phyloP scores from a whole-genome alignment of 176 grass and related monocot genomes.

The Rhynchospora breviuscula region DNA sequence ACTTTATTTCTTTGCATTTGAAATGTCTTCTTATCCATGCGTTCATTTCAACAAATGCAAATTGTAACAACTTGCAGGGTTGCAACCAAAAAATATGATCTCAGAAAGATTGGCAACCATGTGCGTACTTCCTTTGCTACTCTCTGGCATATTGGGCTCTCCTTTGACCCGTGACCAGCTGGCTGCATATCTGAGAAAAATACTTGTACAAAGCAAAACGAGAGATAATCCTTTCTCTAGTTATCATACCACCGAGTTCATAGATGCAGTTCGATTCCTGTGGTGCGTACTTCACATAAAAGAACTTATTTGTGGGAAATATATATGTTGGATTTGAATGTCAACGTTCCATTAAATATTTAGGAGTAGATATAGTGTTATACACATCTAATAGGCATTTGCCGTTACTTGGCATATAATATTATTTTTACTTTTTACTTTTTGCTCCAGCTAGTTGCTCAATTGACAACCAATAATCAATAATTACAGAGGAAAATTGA shows the following conservation, averaged over 20 bases:
- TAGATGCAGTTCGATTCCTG: conserved; percentile 80
- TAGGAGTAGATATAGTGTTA: not conserved
- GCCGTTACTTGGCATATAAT: not conserved
- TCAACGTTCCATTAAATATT: not conserved
- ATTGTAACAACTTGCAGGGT: conserved; percentile 42
- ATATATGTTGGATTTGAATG: not conserved
- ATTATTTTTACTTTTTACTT: not conserved
- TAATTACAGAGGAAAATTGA: not conserved
- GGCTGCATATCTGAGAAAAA: conserved; percentile 79
- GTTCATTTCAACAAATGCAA: not conserved
- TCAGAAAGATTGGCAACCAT: conserved; percentile 65
- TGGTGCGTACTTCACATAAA: conserved; percentile 45
- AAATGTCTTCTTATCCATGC: not conserved
- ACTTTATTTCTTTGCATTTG: not conserved
- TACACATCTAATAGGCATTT: not conserved
- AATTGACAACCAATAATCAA: conserved; percentile 1
- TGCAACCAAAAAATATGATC: conserved; percentile 65
- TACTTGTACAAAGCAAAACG: conserved; percentile 55
- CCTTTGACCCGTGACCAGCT: conserved; percentile 48
- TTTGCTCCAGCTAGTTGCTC: not conserved
- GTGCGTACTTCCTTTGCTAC: conserved; percentile 80
- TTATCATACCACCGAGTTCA: conserved; percentile 66
- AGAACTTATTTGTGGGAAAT: conserved; percentile 5
- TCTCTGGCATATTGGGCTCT: conserved; percentile 90
- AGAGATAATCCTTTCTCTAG: conserved; percentile 69